phyloP scores from a whole-genome alignment of 2,329 filamentous ascomycete species.

The Nemania diffusa region DNA sequence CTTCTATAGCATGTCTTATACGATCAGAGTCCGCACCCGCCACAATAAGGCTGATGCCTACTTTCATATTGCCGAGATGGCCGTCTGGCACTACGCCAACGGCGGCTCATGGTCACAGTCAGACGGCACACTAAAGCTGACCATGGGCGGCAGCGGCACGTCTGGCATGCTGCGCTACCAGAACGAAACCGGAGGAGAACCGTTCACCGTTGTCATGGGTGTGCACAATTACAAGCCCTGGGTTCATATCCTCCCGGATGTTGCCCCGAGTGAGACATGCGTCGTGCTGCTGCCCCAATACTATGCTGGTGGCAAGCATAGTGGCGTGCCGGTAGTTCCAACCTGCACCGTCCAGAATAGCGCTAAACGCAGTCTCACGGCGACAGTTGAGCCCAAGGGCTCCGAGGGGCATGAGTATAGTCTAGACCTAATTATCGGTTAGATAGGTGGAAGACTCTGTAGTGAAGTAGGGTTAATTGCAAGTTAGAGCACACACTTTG shows the following conservation, averaged over 20 bases:
- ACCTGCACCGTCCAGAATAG: neutral
- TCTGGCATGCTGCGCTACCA: constrained; percentile 19
- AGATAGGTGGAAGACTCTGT: no score
- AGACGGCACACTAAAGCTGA: constrained; percentile 1
- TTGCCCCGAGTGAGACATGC: neutral
- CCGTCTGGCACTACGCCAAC: constrained; percentile 23
- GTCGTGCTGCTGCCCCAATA: constrained; percentile 17
- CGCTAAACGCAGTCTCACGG: constrained; percentile 1
- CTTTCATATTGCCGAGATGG: constrained; percentile 10
- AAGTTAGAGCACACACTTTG: no score
- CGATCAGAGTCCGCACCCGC: constrained; percentile 1
- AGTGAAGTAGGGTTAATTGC: no score
- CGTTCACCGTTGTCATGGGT: constrained; percentile 10
- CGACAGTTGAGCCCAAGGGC: neutral
- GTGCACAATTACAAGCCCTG: constrained; percentile 19
- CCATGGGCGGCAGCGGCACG: constrained; percentile 23
- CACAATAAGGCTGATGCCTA: neutral
- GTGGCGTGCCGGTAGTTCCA: neutral
- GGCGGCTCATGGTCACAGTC: constrained; percentile 12
- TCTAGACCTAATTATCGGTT: no score
- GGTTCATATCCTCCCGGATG: constrained; percentile 14
- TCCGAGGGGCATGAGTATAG: constrained; percentile 3
- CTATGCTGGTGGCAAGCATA: constrained; percentile 17
- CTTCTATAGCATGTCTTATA: constrained; percentile 15
- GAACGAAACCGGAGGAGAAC: constrained; percentile 3